These are phyloP conservation scores for Leccinum olivaceopallidum DNA, from an alignment of 768 basidiomycete genomes.

Conservation along the genomic window DNA sequence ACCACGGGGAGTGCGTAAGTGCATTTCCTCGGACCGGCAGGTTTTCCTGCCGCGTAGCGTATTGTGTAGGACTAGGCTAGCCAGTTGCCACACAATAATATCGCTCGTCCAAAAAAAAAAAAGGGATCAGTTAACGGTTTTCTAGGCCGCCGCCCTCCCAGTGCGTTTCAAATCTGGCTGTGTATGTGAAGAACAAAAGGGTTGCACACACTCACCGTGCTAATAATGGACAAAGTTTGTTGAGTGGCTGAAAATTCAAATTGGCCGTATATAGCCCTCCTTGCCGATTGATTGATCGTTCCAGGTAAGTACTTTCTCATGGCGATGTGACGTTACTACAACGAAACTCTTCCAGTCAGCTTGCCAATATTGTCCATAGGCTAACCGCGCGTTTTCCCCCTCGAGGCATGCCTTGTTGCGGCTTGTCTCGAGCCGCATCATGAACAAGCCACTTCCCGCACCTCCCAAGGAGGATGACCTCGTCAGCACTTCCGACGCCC, in stretches of 20 bases:
- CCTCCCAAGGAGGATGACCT: constrained; percentile 26
- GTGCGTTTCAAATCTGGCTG: constrained; percentile 52
- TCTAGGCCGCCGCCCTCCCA: constrained; percentile 65
- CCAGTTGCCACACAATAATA: no score
- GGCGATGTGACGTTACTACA: constrained; percentile 13
- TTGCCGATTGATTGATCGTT: background rate
- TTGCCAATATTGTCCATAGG: constrained; percentile 17
- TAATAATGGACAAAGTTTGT: no score
- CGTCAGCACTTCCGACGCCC: constrained; percentile 34
- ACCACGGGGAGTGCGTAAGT: no score
- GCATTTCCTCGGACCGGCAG: no score
- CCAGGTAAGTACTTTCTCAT: constrained; percentile 1
- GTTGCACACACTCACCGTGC: background rate
- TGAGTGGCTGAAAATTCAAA: background rate
- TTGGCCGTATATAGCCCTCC: background rate
- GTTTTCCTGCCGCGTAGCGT: no score
- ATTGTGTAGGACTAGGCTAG: no score
- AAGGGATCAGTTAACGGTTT: constrained; percentile 58
- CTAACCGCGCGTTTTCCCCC: background rate
- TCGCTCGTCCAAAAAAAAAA: background rate
- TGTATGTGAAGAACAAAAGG: background rate
- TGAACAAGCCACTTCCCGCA: constrained; percentile 21
- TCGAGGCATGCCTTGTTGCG: constrained; percentile 14
- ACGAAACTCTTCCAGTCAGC: constrained; percentile 18
- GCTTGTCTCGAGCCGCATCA: constrained; percentile 12